Evolutionary conservation across 805 yeast species (phyloP), one percentile per base, ranked within the genome.

Genomic region (Monosporozyma servazzii): DNA sequence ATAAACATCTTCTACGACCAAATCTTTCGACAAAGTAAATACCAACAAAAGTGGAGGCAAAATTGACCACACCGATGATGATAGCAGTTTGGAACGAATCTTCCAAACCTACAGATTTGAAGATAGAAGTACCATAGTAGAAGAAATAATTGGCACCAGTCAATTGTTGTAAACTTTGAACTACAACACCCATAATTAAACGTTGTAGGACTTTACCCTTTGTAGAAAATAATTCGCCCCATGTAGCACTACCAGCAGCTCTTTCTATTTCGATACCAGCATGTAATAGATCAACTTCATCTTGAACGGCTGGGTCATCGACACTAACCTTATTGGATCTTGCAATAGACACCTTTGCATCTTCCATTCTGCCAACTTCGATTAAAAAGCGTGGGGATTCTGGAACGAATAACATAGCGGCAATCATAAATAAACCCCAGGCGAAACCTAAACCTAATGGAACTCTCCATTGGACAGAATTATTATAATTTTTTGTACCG

Each of bases 351-450:
- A 60, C 63, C 65, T 73, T 79, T 50, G 88, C 89, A 50, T 80
- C 85, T 47, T 82, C 88, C 45, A 78, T 60, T 57, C 68, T 75
- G 52, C 74, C 76, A 52, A 70, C 67, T 69, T 79, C 82, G 52
- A 80, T 72, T 66, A 83, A 74, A 69, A 65, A 84, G 67, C 89
- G 74, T 61, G 89, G 87, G 21, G 88, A 82, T 72, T 84, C 90
- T 48, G 89, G 89, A 78, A 82, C 82, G 59, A 76, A 72, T 27
- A 62, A 52, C 69, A 71, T 67, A 54, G 68, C 74, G 31, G 57
- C 58, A 50, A 71, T 55, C 73, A 71, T 66, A 51, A 67, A 55
- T 39, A 71, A 50, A 29, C 75, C 75, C 75, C 77, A 77, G 36
- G 71, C 68, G 59, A 76, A 77, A 58, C 76, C 71, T 53, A 81